phyloP scores from a whole-genome alignment of 768 basidiomycete genomes.

The Lactarius psammicola region DNA sequence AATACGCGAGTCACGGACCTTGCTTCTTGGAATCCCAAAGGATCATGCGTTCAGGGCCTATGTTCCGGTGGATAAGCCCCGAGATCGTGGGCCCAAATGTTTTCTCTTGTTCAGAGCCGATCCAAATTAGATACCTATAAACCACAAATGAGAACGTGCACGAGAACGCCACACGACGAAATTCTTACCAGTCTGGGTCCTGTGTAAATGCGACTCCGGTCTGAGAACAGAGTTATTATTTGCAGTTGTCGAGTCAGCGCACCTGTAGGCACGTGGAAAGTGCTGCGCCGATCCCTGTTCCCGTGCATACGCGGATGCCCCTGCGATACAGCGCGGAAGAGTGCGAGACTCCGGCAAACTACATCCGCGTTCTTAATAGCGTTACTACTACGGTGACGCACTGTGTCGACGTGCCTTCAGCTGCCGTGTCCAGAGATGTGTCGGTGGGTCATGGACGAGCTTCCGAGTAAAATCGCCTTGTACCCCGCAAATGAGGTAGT shows the following conservation, averaged over 20 bases:
- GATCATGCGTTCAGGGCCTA: constrained; percentile 69
- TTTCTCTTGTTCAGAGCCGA: constrained; percentile 82
- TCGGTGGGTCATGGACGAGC: constrained; percentile 68
- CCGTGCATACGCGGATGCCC: constrained; percentile 79
- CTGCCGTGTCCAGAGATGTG: constrained; percentile 73
- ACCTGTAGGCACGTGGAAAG: constrained; percentile 53
- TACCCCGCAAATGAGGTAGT: constrained; percentile 80
- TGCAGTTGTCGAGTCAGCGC: background rate
- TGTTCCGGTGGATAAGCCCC: constrained; percentile 65
- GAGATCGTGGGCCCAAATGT: constrained; percentile 81
- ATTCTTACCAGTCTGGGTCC: constrained; percentile 61
- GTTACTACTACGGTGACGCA: background rate
- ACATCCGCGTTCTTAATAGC: constrained; percentile 8
- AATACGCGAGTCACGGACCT: constrained; percentile 12
- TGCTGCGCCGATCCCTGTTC: constrained; percentile 78
- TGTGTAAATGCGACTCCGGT: constrained; percentile 49
- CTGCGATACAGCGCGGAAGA: constrained; percentile 77
- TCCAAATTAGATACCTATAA: constrained; percentile 75
- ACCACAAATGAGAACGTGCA: background rate
- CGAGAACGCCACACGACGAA: constrained; percentile 10
- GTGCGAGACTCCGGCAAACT: constrained; percentile 80
- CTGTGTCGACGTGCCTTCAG: constrained; percentile 54
- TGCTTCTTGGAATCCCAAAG: constrained; percentile 77
- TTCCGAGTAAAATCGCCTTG: constrained; percentile 78
- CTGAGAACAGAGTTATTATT: background rate